phyloP scores from a whole-genome alignment of 257 asterid genomes.

The Lavandula angustifolia region DNA sequence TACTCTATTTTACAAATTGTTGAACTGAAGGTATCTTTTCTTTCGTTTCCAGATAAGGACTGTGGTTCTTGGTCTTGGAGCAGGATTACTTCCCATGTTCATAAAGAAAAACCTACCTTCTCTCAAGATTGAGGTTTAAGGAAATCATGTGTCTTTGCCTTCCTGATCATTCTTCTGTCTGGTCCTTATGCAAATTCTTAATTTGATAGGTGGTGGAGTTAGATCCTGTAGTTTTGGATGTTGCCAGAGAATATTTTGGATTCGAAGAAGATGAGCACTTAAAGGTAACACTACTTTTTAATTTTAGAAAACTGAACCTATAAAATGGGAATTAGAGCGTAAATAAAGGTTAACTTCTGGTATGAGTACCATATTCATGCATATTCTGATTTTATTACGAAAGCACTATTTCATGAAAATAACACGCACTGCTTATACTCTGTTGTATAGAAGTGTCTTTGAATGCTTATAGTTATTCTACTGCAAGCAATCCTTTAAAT shows the following conservation, averaged over 20 bases:
- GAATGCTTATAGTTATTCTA: conserved; percentile 22
- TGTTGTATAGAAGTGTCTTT: background rate
- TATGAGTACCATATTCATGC: background rate
- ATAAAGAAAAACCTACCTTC: conserved; percentile 58
- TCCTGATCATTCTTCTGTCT: conserved; percentile 14
- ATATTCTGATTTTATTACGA: background rate
- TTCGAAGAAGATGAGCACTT: conserved; percentile 61
- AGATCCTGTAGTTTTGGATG: conserved; percentile 71
- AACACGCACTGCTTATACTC: background rate
- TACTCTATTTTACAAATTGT: background rate
- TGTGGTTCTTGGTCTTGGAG: conserved; percentile 91
- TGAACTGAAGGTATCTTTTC: conserved; percentile 25
- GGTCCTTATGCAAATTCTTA: conserved; percentile 32
- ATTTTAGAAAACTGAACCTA: background rate
- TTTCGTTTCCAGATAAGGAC: conserved; percentile 57
- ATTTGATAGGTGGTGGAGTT: conserved; percentile 76
- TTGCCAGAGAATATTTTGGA: conserved; percentile 73
- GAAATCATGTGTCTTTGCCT: conserved; percentile 4
- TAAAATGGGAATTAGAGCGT: conserved; percentile 3
- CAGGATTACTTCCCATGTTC: conserved; percentile 96
- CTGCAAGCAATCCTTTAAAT: background rate
- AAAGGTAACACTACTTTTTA: conserved; percentile 51
- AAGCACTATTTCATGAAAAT: background rate
- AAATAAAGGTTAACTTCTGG: conserved; percentile 1
- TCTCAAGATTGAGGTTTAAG: conserved; percentile 62